Base-by-base conservation (phyloP, 1,139 yeast genomes). In the Candida smagusa region DNA sequence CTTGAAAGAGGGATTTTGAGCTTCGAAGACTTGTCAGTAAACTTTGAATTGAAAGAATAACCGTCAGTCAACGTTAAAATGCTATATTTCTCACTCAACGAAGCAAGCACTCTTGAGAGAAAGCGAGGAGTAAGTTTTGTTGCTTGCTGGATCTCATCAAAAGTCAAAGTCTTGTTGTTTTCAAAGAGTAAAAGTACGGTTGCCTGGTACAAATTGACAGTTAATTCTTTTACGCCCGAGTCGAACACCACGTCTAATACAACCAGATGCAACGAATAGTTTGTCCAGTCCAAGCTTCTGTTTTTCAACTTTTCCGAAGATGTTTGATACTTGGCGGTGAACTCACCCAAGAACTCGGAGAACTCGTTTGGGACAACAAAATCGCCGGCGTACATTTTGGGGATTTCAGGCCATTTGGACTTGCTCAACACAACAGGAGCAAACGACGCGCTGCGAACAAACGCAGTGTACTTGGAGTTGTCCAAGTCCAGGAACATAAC, bases 321-420 rank as follows among this genome's bases (percentile, higher is more conserved):
- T n/a, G 27, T 31, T 13, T 40, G 40, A 22, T 48, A 50, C n/a
- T 41, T 37, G 5, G 36, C 33, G 2, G 41, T 34, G 31, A 49
- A 50, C 11, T 39, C 40, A 25, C 42, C 47, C 32, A 50, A 31
- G 7, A 40, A 9, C 3, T 31, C n/a, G 4, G 44, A 9, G 16
- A 47, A 42, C 7, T 31, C 29, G 2, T 31, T 12, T 4, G 52
- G 52, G 16, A 49, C 34, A 2, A 30, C 25, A 1, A 52, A 31
- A 6, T 51, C 53, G 12, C 54, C 59, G 24, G 43, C 49, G 34
- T 31, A 35, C 31, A 40, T 34, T 19, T 56, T 56, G 2, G 75
- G 74, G 8, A 68, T 56, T 27, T 64, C 73, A 0, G 75, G 74
- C 77, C 77, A 71, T 34, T 55, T 48, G 27, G 58, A 54, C 44